phyloP scores from a whole-genome alignment of 108 stramenopile species.

The Phaeodactylum tricornutum region DNA sequence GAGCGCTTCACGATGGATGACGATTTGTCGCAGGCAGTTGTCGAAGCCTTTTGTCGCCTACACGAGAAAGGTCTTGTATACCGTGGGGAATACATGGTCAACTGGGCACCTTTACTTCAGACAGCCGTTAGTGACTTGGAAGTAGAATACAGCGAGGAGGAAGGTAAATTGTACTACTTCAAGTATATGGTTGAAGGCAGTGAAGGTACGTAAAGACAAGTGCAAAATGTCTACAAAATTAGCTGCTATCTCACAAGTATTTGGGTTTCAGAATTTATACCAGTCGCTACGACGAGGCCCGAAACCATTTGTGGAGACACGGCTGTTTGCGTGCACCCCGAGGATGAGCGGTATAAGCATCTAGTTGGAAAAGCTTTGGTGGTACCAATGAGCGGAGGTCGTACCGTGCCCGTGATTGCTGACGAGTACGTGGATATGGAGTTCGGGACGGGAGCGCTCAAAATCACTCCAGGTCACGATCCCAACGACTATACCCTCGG shows the following conservation, averaged over 20 bases:
- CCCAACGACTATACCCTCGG: conserved; percentile 96
- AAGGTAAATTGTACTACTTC: conserved; percentile 95
- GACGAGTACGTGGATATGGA: conserved; percentile 96
- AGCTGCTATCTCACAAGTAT: too few relatives aligned
- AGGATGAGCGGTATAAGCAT: conserved; percentile 87
- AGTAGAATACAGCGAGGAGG: conserved; percentile 86
- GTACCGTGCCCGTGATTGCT: conserved; percentile 83
- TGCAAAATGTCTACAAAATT: too few relatives aligned
- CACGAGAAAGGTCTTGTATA: conserved; percentile 94
- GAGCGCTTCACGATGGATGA: conserved; percentile 98
- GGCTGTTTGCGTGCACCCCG: conserved; percentile 92
- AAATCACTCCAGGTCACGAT: conserved; percentile 96
- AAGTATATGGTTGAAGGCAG: conserved; percentile 83
- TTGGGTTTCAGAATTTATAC: conserved; percentile 54
- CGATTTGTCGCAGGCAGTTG: conserved; percentile 75
- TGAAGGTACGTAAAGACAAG: conserved; percentile 28
- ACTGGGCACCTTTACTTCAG: conserved; percentile 96
- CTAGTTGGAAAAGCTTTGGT: conserved; percentile 81
- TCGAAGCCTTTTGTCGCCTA: conserved; percentile 91
- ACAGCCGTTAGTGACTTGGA: conserved; percentile 97
- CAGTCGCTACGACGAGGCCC: conserved; percentile 90
- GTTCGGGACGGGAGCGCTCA: conserved; percentile 95
- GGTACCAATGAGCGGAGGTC: conserved; percentile 78
- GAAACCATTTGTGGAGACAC: conserved; percentile 96
- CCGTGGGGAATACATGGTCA: conserved; percentile 94